Conservation (phyloP, 23 red algal species). For the Rhodosorus marinus region DNA sequence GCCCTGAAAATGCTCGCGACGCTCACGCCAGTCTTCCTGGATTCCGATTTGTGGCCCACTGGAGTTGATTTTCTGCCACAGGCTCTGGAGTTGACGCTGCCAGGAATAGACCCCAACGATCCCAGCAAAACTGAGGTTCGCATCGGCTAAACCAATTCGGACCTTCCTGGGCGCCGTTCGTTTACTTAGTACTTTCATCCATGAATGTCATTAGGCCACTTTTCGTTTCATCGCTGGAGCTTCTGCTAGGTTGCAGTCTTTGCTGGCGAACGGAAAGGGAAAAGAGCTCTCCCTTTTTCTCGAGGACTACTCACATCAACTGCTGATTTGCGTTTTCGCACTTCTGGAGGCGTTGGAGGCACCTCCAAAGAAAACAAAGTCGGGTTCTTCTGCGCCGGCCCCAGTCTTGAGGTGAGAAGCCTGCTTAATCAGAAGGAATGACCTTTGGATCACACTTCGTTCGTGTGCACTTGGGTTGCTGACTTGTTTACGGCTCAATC, state of each 20-base stretch:
- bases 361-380: conserved; percentile 38
- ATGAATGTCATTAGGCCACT: too few relatives aligned
- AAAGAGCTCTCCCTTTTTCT: conserved; percentile 24
- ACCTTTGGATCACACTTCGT: too few relatives aligned
- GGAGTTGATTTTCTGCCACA: conserved; percentile 19
- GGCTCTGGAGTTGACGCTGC: conserved; percentile 32
- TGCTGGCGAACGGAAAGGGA: conserved; percentile 8
- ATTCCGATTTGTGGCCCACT: conserved; percentile 24
- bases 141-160: too few relatives aligned
- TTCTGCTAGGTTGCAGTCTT: conserved; percentile 30
- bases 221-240: conserved; percentile 50
- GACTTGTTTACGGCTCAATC: too few relatives aligned
- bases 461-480: too few relatives aligned
- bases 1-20: conserved; percentile 32
- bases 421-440: too few relatives aligned
- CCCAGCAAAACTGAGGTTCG: conserved; percentile 61
- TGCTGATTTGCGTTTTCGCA: conserved; percentile 50
- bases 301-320: conserved; percentile 40
- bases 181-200: too few relatives aligned
- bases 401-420: conserved; percentile 15
- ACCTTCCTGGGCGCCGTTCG: too few relatives aligned
- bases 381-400: conserved; percentile 6
- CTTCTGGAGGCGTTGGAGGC: conserved; percentile 52
- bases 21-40: conserved; percentile 59
- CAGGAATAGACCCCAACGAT: conserved; percentile 77